Percentiles rank a stretch among this genome's conserved stretches.
Evolutionary conservation across 2,329 filamentous ascomycete genomes (phyloP).

Genomic region (Xylaria sp.): DNA sequence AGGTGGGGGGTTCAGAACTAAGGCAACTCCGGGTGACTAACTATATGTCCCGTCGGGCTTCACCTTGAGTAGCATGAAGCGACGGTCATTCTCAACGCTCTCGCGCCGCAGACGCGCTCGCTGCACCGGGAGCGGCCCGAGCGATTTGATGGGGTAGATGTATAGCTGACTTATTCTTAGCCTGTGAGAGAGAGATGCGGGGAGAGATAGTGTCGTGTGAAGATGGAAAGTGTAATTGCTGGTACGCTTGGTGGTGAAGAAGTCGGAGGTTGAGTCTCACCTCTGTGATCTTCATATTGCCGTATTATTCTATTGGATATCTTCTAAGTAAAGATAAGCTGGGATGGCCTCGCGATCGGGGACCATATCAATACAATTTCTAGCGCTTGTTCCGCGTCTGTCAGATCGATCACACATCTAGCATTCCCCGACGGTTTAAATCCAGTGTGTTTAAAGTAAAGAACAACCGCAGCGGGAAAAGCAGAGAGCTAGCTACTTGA

Average conservation of each 20-base stretch:
- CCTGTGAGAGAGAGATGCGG: neutral
- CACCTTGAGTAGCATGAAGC: conserved; percentile 71
- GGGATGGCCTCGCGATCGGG: too few relatives aligned
- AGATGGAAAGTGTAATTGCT: neutral
- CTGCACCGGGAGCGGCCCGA: conserved; percentile 64
- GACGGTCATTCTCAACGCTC: conserved; percentile 69
- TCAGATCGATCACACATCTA: neutral
- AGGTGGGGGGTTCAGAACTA: too few relatives aligned
- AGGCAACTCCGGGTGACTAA: too few relatives aligned
- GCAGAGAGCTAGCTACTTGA: neutral
- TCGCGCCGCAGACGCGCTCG: conserved; percentile 62
- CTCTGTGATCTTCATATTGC: conserved; percentile 29
- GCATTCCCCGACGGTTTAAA: neutral
- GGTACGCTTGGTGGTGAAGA: too few relatives aligned
- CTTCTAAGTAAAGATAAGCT: too few relatives aligned
- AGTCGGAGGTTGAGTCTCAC: neutral
- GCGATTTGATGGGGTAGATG: conserved; percentile 73
- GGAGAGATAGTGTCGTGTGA: neutral
- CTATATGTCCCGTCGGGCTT: conserved; percentile 39
- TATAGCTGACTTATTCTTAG: conserved; percentile 58
- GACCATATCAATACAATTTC: too few relatives aligned
- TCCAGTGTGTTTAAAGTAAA: too few relatives aligned
- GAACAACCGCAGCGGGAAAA: too few relatives aligned
- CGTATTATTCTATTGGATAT: neutral
- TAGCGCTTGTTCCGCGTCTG: neutral